Percentiles rank a stretch among this genome's conserved stretches.
These are phyloP conservation scores for Chaetomium tenue DNA, from an alignment of 495 filamentous ascomycete species.

Conservation along the genomic window DNA sequence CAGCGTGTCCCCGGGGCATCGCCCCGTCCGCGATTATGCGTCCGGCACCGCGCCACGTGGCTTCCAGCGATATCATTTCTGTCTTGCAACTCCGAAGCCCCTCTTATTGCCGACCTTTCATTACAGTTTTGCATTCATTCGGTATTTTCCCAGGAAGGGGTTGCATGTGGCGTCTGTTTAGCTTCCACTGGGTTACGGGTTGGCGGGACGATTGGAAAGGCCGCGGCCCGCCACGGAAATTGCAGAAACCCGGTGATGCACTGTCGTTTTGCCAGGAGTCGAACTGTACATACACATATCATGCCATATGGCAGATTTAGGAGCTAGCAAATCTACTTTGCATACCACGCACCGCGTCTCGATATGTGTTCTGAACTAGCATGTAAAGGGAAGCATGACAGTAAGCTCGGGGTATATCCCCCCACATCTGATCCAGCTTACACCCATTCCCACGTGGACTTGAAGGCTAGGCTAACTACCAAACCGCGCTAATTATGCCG, in stretches of 20 bases:
- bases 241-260: too few species aligned
- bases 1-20: not conserved
- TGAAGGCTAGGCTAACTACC: too few species aligned
- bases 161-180: not conserved
- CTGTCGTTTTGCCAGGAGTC: not conserved
- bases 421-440: too few species aligned
- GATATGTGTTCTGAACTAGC: not conserved
- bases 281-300: slow-evolving; percentile 9
- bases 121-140: not conserved
- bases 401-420: too few species aligned
- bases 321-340: slow-evolving; percentile 1
- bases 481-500: slow-evolving; percentile 1
- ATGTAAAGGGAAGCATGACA: not conserved
- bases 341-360: not conserved
- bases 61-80: too few species aligned
- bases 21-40: too few species aligned
- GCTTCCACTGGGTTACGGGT: not conserved
- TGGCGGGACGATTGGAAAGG: not conserved
- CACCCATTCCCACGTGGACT: too few species aligned
- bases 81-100: too few species aligned
- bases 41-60: too few species aligned
- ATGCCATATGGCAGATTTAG: not conserved
- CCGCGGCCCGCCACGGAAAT: not conserved
- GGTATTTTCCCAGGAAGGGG: not conserved
- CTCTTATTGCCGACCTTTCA: not conserved